Percentiles rank a stretch among this genome's conserved stretches.
phyloP scores from a whole-genome alignment of 257 asterid genomes.

The Striga asiatica region DNA sequence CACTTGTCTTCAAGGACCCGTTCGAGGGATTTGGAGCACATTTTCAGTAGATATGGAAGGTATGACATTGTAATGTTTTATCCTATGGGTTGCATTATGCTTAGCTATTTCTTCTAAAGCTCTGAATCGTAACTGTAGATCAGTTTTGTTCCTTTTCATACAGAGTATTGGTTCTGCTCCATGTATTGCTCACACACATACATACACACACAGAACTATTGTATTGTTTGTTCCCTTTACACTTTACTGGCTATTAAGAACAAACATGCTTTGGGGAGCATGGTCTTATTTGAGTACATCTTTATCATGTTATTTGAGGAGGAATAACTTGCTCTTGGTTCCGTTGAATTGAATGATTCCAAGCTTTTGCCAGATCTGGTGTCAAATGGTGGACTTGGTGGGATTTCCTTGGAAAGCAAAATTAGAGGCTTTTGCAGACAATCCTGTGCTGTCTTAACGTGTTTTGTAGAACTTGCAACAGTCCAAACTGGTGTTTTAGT shows the following conservation, averaged over 20 bases:
- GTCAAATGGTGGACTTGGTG: constrained; percentile 48
- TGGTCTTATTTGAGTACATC: constrained; percentile 25
- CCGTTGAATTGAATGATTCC: constrained; percentile 43
- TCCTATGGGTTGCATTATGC: neutral
- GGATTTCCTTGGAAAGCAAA: constrained; percentile 47
- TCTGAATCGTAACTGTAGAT: too few relatives aligned
- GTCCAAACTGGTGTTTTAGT: constrained; percentile 74
- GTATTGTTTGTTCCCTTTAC: neutral
- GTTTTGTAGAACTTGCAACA: constrained; percentile 63
- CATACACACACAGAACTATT: too few relatives aligned
- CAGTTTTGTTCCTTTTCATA: too few relatives aligned
- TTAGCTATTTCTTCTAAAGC: too few relatives aligned
- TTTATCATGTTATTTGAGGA: constrained; percentile 29
- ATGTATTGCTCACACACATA: too few relatives aligned
- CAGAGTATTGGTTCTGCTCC: too few relatives aligned
- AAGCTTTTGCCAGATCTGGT: constrained; percentile 34
- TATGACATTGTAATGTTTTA: constrained; percentile 5
- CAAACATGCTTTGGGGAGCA: constrained; percentile 16
- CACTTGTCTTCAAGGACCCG: constrained; percentile 70
- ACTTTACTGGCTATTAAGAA: neutral
- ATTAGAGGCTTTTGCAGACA: constrained; percentile 69
- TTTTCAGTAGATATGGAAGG: constrained; percentile 71
- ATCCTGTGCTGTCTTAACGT: constrained; percentile 54
- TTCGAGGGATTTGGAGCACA: constrained; percentile 60
- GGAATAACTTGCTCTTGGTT: constrained; percentile 27